Base-by-base conservation (phyloP, 768 basidiomycete species). In the Collybiopsis confluens region DNA sequence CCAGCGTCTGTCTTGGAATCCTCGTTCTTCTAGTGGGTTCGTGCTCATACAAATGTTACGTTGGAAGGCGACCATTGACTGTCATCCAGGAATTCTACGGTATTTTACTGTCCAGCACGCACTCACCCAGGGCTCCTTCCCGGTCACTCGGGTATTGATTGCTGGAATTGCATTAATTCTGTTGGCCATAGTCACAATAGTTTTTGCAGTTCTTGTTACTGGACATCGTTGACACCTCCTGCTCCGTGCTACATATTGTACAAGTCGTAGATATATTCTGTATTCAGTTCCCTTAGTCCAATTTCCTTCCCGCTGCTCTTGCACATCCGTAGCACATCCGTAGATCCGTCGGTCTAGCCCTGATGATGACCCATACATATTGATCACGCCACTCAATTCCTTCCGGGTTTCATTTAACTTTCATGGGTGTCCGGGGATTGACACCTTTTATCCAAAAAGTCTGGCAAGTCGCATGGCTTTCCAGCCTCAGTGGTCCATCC, bases 401-500 rank as follows among this genome's bases (percentile, higher is more conserved):
- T 36, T 16, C 9, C 35, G 35, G 35, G 16, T 16, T 36, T 20
- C 6, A 28, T 13, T 11, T 21, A 21, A 52, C 23, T 41, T 57
- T 44, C 55, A 90, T 90, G 88, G 88, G 88, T 64, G 86, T 90
- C 51, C 64, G 80, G 54, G 88, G 86, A 23, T 73, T 90, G 52
- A 76, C 79, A 21, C 85, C 85, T 45, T 89, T 89, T 61, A 72
- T 90, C 26, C 79, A 79, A 61, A 86, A 81, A 63, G 72, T 70
- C n/a, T 86, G 74, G 88, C 86, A 59, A 58, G 75, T 62, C 45
- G 27, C n/a, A n/a, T n/a, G n/a, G n/a, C 20, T 52, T 20, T 28
- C 40, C 21, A 41, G 23, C 5, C 3, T 7, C 41, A 26, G n/a
- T 23, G 38, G 16, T 24, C 8, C 15, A 1, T 1, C 35, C 21